These are phyloP conservation scores for Sarcomyxa edulis DNA, from an alignment of 768 basidiomycete species.

Conservation along the genomic window DNA sequence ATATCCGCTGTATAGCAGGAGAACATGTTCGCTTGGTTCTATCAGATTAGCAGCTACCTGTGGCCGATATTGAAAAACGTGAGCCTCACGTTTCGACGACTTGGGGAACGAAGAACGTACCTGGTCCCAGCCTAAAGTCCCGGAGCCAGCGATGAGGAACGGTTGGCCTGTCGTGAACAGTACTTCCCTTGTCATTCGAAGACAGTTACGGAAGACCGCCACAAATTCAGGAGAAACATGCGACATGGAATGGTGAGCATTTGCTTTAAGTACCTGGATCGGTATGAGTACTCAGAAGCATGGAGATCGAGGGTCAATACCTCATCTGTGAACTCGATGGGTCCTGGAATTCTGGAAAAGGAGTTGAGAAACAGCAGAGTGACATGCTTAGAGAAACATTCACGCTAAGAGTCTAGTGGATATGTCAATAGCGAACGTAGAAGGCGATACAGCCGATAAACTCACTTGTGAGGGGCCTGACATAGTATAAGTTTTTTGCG, in stretches of 20 bases:
- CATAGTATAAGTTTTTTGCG: too few relatives aligned
- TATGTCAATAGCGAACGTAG: constrained; percentile 12
- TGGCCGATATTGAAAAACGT: constrained; percentile 1
- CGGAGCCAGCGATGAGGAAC: constrained; percentile 82
- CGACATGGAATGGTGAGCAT: constrained; percentile 75
- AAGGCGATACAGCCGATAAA: not conserved
- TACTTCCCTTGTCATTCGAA: constrained; percentile 41
- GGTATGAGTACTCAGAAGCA: constrained; percentile 1
- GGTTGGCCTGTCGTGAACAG: constrained; percentile 70
- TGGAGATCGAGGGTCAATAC: constrained; percentile 11
- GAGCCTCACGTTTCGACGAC: not conserved
- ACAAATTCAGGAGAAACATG: constrained; percentile 29
- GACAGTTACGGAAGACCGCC: not conserved
- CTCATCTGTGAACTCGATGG: constrained; percentile 39
- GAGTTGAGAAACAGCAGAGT: constrained; percentile 4
- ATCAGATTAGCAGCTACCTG: constrained; percentile 82
- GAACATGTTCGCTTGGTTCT: constrained; percentile 61
- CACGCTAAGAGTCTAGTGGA: constrained; percentile 29
- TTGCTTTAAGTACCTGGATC: constrained; percentile 66
- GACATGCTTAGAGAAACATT: constrained; percentile 2
- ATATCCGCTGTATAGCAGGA: constrained; percentile 85
- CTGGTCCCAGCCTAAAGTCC: constrained; percentile 91
- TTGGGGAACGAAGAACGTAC: constrained; percentile 24
- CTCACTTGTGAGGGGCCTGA: constrained; percentile 47
- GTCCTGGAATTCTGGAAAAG: constrained; percentile 43